Evolutionary conservation across 2,329 filamentous ascomycete genomes (phyloP).

Genomic region (Rhynchosporium secalis): DNA sequence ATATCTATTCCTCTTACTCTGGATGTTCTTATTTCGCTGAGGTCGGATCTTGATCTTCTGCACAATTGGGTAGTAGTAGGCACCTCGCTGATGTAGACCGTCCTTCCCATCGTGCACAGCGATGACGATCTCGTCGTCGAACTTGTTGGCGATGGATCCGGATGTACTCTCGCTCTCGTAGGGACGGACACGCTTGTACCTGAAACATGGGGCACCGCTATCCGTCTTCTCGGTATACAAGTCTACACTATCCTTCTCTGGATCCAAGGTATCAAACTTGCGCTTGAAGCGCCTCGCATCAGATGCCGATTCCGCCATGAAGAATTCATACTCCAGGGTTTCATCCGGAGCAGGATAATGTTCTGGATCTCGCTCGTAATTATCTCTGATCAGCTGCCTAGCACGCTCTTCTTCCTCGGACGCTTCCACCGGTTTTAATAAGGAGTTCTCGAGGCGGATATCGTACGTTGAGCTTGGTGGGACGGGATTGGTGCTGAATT

Average conservation of each 20-base stretch:
- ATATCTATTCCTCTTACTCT: constrained; percentile 42
- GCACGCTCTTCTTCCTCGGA: constrained; percentile 55
- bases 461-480: constrained; percentile 55
- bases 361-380: constrained; percentile 57
- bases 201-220: constrained; percentile 52
- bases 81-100: constrained; percentile 54
- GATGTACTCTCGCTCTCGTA: constrained; percentile 54
- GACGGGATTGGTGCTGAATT: constrained; percentile 67
- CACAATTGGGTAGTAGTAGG: constrained; percentile 69
- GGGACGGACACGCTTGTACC: constrained; percentile 60
- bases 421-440: constrained; percentile 61
- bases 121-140: constrained; percentile 63
- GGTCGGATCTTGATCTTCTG: constrained; percentile 63
- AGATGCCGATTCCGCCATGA: constrained; percentile 52
- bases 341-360: constrained; percentile 57
- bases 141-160: constrained; percentile 59
- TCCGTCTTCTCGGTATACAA: constrained; percentile 56
- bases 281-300: constrained; percentile 57
- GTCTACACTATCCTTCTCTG: constrained; percentile 52
- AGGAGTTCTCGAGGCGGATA: constrained; percentile 58
- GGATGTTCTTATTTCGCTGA: constrained; percentile 64
- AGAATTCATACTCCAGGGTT: constrained; percentile 67
- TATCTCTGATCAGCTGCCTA: constrained; percentile 49
- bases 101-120: constrained; percentile 56
- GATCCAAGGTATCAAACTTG: constrained; percentile 59